Evolutionary conservation across 2,329 filamentous ascomycete genomes (phyloP).

Genomic region (Amesomyces nigricolor): DNA sequence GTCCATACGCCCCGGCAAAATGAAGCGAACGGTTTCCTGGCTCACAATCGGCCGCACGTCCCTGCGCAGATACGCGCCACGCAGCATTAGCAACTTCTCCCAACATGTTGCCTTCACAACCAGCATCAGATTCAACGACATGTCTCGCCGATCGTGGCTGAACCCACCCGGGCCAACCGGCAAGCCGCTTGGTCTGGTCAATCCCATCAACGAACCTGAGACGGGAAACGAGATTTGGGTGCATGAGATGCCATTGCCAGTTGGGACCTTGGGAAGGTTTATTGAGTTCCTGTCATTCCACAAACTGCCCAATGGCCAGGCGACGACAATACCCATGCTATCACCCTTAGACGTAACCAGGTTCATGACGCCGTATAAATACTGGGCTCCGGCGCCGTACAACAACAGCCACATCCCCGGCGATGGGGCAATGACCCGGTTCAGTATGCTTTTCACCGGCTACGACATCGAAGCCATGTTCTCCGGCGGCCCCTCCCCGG

Average conservation of each 20-base stretch:
- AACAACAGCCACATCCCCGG: conserved; percentile 5
- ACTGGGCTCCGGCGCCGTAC: conserved; percentile 16
- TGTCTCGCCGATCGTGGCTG: neutral
- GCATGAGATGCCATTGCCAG: neutral
- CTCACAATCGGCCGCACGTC: neutral
- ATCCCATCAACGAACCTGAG: neutral
- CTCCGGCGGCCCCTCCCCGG: neutral
- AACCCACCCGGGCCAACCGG: neutral
- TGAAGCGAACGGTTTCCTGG: neutral
- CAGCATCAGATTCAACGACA: neutral
- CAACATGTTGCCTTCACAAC: neutral
- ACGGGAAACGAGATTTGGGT: neutral
- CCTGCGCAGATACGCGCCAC: neutral
- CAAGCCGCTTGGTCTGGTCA: neutral
- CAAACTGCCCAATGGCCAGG: neutral
- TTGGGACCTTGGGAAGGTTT: neutral
- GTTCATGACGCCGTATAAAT: conserved; percentile 3
- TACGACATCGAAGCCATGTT: conserved; percentile 2
- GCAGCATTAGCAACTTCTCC: neutral
- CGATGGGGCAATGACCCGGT: conserved; percentile 3
- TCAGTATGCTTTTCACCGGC: conserved; percentile 7
- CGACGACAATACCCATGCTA: neutral
- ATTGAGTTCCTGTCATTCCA: neutral
- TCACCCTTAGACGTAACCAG: neutral
- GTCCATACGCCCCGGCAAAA: too few relatives aligned